Evolutionary conservation across 2,329 filamentous ascomycete species (phyloP).

Genomic region (Calonectria ilicicola): DNA sequence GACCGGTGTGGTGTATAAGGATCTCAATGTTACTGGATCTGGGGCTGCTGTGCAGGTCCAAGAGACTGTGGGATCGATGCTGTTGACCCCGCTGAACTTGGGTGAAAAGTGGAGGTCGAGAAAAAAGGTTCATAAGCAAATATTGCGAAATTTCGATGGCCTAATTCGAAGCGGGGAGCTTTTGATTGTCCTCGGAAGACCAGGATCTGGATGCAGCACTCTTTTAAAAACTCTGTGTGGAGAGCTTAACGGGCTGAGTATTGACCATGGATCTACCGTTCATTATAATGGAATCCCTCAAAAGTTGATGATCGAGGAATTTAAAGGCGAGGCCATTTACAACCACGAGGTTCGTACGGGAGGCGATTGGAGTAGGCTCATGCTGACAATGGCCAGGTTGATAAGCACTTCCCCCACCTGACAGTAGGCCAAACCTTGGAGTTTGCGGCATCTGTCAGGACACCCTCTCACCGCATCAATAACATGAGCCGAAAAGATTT

Average conservation of each 20-base stretch:
- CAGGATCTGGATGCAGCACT: slow-evolving; percentile 74
- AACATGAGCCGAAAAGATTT: slow-evolving; percentile 73
- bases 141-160: slow-evolving; percentile 74
- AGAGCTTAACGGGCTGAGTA: slow-evolving; percentile 67
- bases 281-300: slow-evolving; percentile 73
- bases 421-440: slow-evolving; percentile 80
- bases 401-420: slow-evolving; percentile 82
- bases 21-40: slow-evolving; percentile 75
- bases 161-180: slow-evolving; percentile 74
- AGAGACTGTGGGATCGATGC: slow-evolving; percentile 70
- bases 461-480: slow-evolving; percentile 73
- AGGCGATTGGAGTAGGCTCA: not conserved
- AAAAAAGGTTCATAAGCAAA: slow-evolving; percentile 65
- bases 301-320: slow-evolving; percentile 67
- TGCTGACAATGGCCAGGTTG: slow-evolving; percentile 55
- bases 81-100: slow-evolving; percentile 68
- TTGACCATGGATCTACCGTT: slow-evolving; percentile 63
- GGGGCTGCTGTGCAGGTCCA: slow-evolving; percentile 77
- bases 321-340: slow-evolving; percentile 76
- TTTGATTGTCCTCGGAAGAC: slow-evolving; percentile 75
- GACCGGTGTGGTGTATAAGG: slow-evolving; percentile 73
- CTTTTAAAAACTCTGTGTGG: slow-evolving; percentile 72
- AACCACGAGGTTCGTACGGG: slow-evolving; percentile 71
- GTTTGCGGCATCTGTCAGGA: slow-evolving; percentile 78
- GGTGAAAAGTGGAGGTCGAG: slow-evolving; percentile 65